Evolutionary conservation across 768 basidiomycete genomes (phyloP).

Genomic region (Suillus paluster): DNA sequence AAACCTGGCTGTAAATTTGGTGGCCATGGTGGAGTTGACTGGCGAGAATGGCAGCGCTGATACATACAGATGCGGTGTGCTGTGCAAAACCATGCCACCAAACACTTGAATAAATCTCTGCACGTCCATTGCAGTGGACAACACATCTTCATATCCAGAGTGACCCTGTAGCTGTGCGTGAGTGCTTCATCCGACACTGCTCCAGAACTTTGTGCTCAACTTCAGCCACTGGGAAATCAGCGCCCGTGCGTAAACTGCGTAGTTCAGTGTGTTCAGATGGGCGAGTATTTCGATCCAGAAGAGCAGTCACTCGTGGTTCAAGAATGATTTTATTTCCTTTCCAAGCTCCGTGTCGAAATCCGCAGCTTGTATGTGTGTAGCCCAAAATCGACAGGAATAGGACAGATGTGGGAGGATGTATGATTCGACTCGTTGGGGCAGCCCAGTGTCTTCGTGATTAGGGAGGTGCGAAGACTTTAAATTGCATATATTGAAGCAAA

Average conservation of each 20-base stretch:
- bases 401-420: constrained; percentile 8
- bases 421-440: not conserved
- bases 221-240: not conserved
- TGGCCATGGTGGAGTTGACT: constrained; percentile 29
- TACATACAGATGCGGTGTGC: constrained; percentile 28
- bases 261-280: constrained; percentile 1
- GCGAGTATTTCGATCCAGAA: constrained; percentile 11
- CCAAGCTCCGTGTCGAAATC: not conserved
- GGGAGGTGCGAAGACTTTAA: constrained; percentile 33
- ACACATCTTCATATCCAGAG: not conserved
- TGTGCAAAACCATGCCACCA: constrained; percentile 14
- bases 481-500: constrained; percentile 42
- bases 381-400: constrained; percentile 20
- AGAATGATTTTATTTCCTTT: constrained; percentile 1
- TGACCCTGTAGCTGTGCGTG: not conserved
- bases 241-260: not conserved
- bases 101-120: constrained; percentile 20
- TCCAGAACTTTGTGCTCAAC: not conserved
- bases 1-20: not conserved
- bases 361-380: constrained; percentile 9
- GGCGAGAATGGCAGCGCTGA: constrained; percentile 30
- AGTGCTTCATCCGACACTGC: not conserved
- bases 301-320: constrained; percentile 10
- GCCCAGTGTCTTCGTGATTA: constrained; percentile 28
- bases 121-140: constrained; percentile 11